Percentiles rank a stretch among this genome's conserved stretches.
phyloP scores from a whole-genome alignment of 2,329 filamentous ascomycete genomes.

The Cladosporium sp. region DNA sequence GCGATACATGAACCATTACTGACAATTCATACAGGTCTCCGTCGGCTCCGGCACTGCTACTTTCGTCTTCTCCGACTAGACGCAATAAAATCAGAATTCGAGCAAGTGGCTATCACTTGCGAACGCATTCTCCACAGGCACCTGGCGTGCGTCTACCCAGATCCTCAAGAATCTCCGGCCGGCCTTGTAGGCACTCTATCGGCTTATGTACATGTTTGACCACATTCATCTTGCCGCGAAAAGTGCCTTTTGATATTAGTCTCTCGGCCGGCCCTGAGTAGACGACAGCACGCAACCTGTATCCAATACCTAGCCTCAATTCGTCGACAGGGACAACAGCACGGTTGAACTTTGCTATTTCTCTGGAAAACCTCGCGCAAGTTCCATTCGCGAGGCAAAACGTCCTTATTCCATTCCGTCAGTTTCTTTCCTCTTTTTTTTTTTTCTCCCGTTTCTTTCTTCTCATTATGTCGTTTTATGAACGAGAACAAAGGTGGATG shows the following conservation, averaged over 20 bases:
- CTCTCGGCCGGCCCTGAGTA: slow-evolving; percentile 16
- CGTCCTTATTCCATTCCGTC: background rate
- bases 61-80: slow-evolving; percentile 43
- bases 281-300: slow-evolving; percentile 10
- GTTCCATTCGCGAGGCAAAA: slow-evolving; percentile 1
- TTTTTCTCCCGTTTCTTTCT: background rate
- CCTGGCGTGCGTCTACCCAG: slow-evolving; percentile 16
- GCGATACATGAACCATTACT: slow-evolving; percentile 15
- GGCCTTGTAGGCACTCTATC: slow-evolving; percentile 14
- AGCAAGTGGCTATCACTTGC: slow-evolving; percentile 5
- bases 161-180: slow-evolving; percentile 13
- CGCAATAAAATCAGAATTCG: background rate
- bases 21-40: slow-evolving; percentile 43
- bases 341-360: slow-evolving; percentile 12
- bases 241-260: slow-evolving; percentile 1
- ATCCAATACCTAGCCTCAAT: slow-evolving; percentile 1
- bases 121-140: slow-evolving; percentile 2
- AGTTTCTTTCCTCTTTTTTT: background rate
- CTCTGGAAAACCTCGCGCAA: background rate
- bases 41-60: slow-evolving; percentile 52
- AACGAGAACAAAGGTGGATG: slow-evolving; percentile 2
- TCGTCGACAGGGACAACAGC: slow-evolving; percentile 17
- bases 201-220: slow-evolving; percentile 16
- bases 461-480: slow-evolving; percentile 6
- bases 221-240: slow-evolving; percentile 6